Percentiles rank a stretch among this genome's conserved stretches.
These are phyloP conservation scores for Boletus sensibilis DNA, from an alignment of 768 basidiomycete species.

Conservation along the genomic window DNA sequence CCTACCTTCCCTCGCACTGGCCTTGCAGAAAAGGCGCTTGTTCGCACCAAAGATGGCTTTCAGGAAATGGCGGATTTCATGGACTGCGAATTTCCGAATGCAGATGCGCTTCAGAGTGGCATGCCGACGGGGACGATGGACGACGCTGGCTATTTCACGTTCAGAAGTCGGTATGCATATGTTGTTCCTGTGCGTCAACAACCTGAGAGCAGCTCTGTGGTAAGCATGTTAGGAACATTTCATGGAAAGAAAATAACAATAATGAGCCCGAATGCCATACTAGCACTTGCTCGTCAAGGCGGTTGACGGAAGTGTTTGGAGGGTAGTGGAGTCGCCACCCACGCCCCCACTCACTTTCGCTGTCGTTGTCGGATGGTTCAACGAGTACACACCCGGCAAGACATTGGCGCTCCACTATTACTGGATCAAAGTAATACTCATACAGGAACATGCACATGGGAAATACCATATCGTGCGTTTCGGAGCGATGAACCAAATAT, in stretches of 20 bases:
- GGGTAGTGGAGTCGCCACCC: background rate
- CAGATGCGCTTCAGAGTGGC: background rate
- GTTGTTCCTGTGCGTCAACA: background rate
- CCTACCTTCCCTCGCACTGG: background rate
- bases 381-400: background rate
- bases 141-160: background rate
- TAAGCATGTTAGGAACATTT: background rate
- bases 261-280: background rate
- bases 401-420: background rate
- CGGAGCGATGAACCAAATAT: background rate
- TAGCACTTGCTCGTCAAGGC: background rate
- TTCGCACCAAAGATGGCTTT: background rate
- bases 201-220: background rate
- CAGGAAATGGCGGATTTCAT: background rate
- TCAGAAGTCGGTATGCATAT: background rate
- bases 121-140: slow-evolving; percentile 3
- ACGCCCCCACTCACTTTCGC: background rate
- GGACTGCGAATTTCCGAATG: slow-evolving; percentile 1
- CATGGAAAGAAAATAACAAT: too few species aligned
- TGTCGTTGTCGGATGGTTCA: background rate
- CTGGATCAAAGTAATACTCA: background rate
- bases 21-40: slow-evolving; percentile 1
- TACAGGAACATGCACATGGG: background rate
- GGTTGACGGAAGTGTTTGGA: background rate
- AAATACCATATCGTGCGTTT: background rate